Percentiles rank a stretch among this genome's conserved stretches.
These are phyloP conservation scores for Scalesia atractyloides DNA, from an alignment of 129 eudicot genomes.

Conservation along the genomic window DNA sequence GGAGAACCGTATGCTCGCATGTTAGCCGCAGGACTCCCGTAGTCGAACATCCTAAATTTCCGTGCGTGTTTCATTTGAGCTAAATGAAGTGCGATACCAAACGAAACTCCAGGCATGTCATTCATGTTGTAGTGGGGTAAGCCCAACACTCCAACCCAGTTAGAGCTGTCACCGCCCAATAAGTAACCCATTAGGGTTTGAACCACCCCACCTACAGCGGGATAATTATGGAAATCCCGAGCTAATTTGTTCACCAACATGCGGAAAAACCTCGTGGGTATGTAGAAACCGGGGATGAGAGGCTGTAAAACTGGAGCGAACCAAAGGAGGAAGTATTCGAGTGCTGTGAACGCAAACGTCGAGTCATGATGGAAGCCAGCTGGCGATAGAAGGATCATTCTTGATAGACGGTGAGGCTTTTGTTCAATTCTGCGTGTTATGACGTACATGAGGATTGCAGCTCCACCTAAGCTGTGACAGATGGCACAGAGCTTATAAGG, in stretches of 20 bases:
- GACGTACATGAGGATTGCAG: conserved; percentile 77
- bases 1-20: conserved; percentile 71
- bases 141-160: conserved; percentile 93
- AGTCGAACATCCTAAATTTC: conserved; percentile 77
- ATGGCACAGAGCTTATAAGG: conserved; percentile 80
- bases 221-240: conserved; percentile 90
- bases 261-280: conserved; percentile 92
- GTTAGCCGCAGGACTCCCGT: conserved; percentile 67
- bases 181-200: conserved; percentile 86
- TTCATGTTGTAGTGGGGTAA: conserved; percentile 94
- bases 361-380: conserved; percentile 96
- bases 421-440: conserved; percentile 68
- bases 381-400: conserved; percentile 83
- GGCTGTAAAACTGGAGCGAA: conserved; percentile 67
- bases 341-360: conserved; percentile 45
- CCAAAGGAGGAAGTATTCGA: conserved; percentile 52
- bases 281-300: conserved; percentile 73
- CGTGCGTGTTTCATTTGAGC: conserved; percentile 71
- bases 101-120: conserved; percentile 95
- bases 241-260: conserved; percentile 91
- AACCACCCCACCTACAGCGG: conserved; percentile 95
- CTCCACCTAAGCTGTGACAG: conserved; percentile 96
- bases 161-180: conserved; percentile 91
- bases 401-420: conserved; percentile 80
- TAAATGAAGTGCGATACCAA: conserved; percentile 75